Evolutionary conservation across 257 asterid genomes (phyloP).

Genomic region (Jasminum sambac): DNA sequence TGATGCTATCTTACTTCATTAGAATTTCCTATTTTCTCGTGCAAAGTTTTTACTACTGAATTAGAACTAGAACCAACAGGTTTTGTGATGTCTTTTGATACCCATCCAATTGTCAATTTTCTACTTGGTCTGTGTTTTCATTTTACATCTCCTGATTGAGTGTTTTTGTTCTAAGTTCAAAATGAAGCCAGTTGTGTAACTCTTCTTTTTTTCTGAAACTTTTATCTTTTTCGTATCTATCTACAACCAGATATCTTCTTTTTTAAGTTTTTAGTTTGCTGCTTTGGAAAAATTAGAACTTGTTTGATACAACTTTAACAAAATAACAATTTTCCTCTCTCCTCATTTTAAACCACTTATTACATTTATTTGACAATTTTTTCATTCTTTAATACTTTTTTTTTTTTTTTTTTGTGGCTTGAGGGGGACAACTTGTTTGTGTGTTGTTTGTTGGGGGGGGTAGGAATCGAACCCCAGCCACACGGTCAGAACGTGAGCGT

Average conservation of each 20-base stretch:
- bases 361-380: too few relatives aligned
- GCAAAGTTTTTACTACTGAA: not conserved
- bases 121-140: slow-evolving; percentile 16
- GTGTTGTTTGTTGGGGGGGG: too few relatives aligned
- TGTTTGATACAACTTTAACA: too few relatives aligned
- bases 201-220: not conserved
- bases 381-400: too few relatives aligned
- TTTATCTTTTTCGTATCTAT: not conserved
- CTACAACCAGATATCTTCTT: not conserved
- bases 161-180: not conserved
- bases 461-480: too few relatives aligned
- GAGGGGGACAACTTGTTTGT: too few relatives aligned
- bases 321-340: too few relatives aligned
- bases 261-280: not conserved
- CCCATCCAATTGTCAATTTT: slow-evolving; percentile 17
- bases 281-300: too few relatives aligned
- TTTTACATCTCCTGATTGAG: not conserved
- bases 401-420: too few relatives aligned
- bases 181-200: not conserved
- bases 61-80: slow-evolving; percentile 13
- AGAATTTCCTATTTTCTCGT: slow-evolving; percentile 18
- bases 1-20: slow-evolving; percentile 24
- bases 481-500: too few relatives aligned
- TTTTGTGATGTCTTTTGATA: slow-evolving; percentile 14
- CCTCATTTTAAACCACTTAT: too few relatives aligned